Base-by-base conservation (phyloP, 2,329 filamentous ascomycete species). In the Aspergillus ochraceoroseus region DNA sequence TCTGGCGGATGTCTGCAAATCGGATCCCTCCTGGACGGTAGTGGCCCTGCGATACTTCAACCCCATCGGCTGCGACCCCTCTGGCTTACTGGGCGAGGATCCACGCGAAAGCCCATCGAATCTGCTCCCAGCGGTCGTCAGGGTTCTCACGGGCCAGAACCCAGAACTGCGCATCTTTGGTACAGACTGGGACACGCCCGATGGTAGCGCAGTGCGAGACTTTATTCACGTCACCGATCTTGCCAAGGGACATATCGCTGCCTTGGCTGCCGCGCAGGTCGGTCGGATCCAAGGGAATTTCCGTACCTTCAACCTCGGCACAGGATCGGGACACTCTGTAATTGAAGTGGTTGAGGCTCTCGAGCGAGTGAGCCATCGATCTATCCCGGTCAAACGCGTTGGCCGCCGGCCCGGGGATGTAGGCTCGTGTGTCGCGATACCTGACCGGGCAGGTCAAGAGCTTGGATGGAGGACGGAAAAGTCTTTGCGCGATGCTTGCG, bases 161-260 rank as follows among this genome's bases (percentile, higher is more conserved):
- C 51, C 65, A 1, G 66, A 71, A 20, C 65, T 82, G 5, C 67
- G 74, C 30, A 72, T 83, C 27, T 83, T 78, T 47, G 80, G 80
- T 2, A 70, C 68, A 2, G 77, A 83, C 59, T 83, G 79, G 72
- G 70, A 77, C 36, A 83, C 80, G 0, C 63, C 68, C 2, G 80
- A 83, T 49, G 79, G 80, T 11, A 82, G 79, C 0, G 77, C 78
- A 0, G 70, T 83, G 22, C 73, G 80, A 19, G 80, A 83, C 57
- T 83, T 80, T 54, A 80, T 83, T 47, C 79, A 83, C 50, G 79
- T 82, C 14, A 74, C 72, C 9, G 80, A 83, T 57, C 69, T 83
- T 27, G 79, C 79, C 4, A 67, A 73, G 25, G 79, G 62, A 2
- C 80, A 83, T 58, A 71, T 80, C 17, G 76, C 79, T 2, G 80